These are phyloP conservation scores for Candida loeiensis DNA, from an alignment of 805 yeast species.

Conservation along the genomic window DNA sequence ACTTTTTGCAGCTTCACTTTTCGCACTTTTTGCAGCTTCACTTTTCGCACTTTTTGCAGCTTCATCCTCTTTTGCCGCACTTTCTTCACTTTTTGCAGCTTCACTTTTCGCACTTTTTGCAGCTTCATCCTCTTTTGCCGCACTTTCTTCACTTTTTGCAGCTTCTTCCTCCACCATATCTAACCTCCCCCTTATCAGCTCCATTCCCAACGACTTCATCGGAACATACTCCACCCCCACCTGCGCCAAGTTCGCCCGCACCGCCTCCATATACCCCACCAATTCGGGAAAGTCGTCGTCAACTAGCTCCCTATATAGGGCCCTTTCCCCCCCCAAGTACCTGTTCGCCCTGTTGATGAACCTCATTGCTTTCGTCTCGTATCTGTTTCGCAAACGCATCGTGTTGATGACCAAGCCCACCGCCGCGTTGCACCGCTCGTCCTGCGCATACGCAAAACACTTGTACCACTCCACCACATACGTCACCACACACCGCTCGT, in stretches of 20 bases:
- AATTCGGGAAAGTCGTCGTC: conserved; percentile 15
- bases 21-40: too few species aligned
- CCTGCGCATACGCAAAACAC: conserved; percentile 18
- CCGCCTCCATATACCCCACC: conserved; percentile 7
- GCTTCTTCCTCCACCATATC: background rate
- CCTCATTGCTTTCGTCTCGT: conserved; percentile 30
- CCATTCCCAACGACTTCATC: conserved; percentile 13
- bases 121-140: background rate
- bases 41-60: too few species aligned
- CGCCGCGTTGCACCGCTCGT: conserved; percentile 8
- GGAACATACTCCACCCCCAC: conserved; percentile 15
- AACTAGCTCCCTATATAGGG: conserved; percentile 12
- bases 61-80: background rate
- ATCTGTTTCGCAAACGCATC: conserved; percentile 23
- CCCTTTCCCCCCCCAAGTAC: conserved; percentile 4
- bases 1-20: background rate
- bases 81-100: too few species aligned
- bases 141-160: background rate
- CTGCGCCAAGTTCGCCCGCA: conserved; percentile 15
- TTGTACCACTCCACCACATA: conserved; percentile 60
- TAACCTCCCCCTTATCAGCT: conserved; percentile 7
- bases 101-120: background rate
- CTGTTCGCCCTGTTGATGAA: conserved; percentile 24
- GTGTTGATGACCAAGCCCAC: conserved; percentile 12
- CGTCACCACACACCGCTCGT: conserved; percentile 57